Conservation (phyloP, 257 asterid species). For the Gardenia jasminoides region DNA sequence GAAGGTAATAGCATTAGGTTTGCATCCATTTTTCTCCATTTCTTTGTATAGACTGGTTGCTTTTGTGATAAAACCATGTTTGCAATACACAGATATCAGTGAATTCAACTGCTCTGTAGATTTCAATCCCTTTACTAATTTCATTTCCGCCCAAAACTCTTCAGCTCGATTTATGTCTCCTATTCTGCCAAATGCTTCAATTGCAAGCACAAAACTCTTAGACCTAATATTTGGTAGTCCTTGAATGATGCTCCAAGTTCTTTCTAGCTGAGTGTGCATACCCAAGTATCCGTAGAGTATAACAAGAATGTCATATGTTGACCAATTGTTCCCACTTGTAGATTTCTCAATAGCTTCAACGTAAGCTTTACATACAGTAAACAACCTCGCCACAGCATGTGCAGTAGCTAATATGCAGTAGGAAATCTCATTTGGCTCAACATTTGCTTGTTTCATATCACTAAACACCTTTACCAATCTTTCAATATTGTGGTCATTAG, state of each 20-base stretch:
- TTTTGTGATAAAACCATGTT: conserved; percentile 65
- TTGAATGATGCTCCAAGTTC: conserved; percentile 55
- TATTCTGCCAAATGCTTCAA: conserved; percentile 75
- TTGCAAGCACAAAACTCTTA: conserved; percentile 66
- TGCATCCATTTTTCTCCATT: conserved; percentile 68
- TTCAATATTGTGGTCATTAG: conserved; percentile 69
- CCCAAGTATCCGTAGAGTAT: conserved; percentile 66
- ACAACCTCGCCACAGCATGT: conserved; percentile 84
- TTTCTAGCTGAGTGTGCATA: conserved; percentile 57
- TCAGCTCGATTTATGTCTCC: conserved; percentile 71
- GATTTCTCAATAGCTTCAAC: conserved; percentile 56
- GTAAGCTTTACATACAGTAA: conserved; percentile 67
- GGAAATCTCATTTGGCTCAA: conserved; percentile 78
- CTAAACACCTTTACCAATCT: conserved; percentile 58
- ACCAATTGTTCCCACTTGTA: conserved; percentile 78
- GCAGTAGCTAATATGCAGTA: conserved; percentile 76
- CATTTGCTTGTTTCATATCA: conserved; percentile 56
- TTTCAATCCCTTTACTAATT: conserved; percentile 53
- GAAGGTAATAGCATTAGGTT: conserved; percentile 73
- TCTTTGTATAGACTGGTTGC: conserved; percentile 78
- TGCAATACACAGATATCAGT: conserved; percentile 72
- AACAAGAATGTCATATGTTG: conserved; percentile 69
- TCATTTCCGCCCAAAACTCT: conserved; percentile 67
- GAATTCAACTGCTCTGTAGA: conserved; percentile 71
- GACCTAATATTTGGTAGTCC: conserved; percentile 52